These are phyloP conservation scores for Blastomyces gilchristii DNA, from an alignment of 2,329 filamentous ascomycete species.

Conservation along the genomic window DNA sequence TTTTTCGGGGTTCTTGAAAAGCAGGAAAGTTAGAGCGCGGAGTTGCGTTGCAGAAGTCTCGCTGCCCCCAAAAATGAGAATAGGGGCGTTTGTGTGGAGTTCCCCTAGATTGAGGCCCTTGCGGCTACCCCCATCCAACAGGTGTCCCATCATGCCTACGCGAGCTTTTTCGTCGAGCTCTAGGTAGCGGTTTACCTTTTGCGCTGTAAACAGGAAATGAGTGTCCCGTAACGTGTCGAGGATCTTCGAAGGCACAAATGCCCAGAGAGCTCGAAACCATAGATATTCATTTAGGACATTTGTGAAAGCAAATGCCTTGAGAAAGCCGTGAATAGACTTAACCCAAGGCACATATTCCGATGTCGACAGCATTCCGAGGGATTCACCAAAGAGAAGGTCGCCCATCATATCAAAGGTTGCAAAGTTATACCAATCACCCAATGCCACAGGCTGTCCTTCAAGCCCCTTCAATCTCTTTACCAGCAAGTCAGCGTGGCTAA, in stretches of 20 bases:
- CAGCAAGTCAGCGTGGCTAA: conserved; percentile 19
- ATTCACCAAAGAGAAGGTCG: conserved; percentile 19
- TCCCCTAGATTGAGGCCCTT: conserved; percentile 5
- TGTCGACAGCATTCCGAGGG: conserved; percentile 15
- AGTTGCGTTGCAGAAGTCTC: conserved; percentile 21
- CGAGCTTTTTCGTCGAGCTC: neutral
- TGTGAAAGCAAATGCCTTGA: conserved; percentile 11
- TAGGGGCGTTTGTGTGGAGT: conserved; percentile 11
- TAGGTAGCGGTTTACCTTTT: conserved; percentile 8
- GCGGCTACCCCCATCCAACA: conserved; percentile 6
- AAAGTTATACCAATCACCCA: conserved; percentile 19
- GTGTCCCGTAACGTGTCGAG: conserved; percentile 3
- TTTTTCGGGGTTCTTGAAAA: conserved; percentile 18
- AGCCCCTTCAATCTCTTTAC: conserved; percentile 10
- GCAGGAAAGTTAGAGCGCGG: conserved; percentile 18
- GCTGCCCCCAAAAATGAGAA: conserved; percentile 19
- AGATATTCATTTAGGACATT: conserved; percentile 7
- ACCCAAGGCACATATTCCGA: conserved; percentile 22
- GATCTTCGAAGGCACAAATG: conserved; percentile 2
- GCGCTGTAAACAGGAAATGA: conserved; percentile 6
- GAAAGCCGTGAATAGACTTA: conserved; percentile 5
- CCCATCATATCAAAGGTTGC: conserved; percentile 20
- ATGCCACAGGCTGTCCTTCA: conserved; percentile 12
- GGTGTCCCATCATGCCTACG: conserved; percentile 1
- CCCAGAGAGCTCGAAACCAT: conserved; percentile 7